Evolutionary conservation across 2,329 filamentous ascomycete species (phyloP).

Genomic region (Cytospora schulzeri): DNA sequence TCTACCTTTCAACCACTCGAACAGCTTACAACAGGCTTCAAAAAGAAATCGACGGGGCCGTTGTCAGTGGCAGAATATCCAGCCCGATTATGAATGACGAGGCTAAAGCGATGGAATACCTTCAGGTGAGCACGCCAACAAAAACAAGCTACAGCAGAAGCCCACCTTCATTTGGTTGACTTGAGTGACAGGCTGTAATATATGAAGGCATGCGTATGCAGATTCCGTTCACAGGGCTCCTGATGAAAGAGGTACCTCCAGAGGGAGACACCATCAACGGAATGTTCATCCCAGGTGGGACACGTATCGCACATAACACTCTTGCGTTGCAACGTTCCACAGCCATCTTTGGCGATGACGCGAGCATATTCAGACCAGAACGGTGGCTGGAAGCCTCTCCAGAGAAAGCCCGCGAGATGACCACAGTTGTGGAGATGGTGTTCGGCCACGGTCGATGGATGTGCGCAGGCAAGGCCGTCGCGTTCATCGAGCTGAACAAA

Average conservation of each 20-base stretch:
- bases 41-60: slow-evolving; percentile 39
- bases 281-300: slow-evolving; percentile 22
- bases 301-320: slow-evolving; percentile 30
- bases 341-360: slow-evolving; percentile 57
- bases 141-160: too few relatives aligned
- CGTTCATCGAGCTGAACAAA: slow-evolving; percentile 17
- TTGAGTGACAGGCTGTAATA: slow-evolving; percentile 32
- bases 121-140: slow-evolving; percentile 36
- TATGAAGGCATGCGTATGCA: slow-evolving; percentile 42
- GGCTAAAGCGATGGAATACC: slow-evolving; percentile 37
- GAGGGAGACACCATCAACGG: slow-evolving; percentile 34
- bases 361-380: slow-evolving; percentile 49
- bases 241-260: slow-evolving; percentile 33
- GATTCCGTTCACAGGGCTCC: slow-evolving; percentile 13
- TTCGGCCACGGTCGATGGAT: slow-evolving; percentile 49
- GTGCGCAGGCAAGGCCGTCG: slow-evolving; percentile 19
- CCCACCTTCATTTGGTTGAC: neutral
- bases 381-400: slow-evolving; percentile 46
- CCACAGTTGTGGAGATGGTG: slow-evolving; percentile 49
- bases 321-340: slow-evolving; percentile 65
- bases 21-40: slow-evolving; percentile 32
- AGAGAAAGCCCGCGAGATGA: slow-evolving; percentile 50
- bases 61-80: slow-evolving; percentile 41
- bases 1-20: slow-evolving; percentile 50
- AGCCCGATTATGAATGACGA: slow-evolving; percentile 37